Base-by-base conservation (phyloP, 768 basidiomycete genomes). In the Amanita thiersii region DNA sequence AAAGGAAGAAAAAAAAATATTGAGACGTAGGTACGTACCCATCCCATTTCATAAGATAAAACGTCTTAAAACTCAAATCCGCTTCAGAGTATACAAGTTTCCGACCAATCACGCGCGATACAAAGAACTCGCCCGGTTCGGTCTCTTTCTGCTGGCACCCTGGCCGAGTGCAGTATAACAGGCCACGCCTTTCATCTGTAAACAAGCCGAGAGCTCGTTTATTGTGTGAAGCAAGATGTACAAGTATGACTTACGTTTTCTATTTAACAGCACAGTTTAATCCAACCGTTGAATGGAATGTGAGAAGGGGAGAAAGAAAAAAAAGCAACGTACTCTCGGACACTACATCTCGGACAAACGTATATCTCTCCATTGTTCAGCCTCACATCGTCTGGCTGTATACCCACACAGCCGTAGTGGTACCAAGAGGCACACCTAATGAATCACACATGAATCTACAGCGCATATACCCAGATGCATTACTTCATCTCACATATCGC, bases 361-460 rank as follows among this genome's bases (percentile, higher is more conserved):
- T 70, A 75, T 21, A 50, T 44, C 8, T 52, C 55, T 0, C 23
- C 47, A 4, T 48, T 48, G 26, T 57, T 54, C 20, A 70, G 43
- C n/a, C 70, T 58, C 1, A 52, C 41, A 46, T 77, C 73, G 0
- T 50, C 54, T 2, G 53, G 32, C 9, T 36, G 41, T 28, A 75
- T 55, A 11, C 65, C 73, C 19, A 67, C 65, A 43, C 75, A 77
- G 4, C 69, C 75, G 41, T 66, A 70, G 41, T 77, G 75, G 42
- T 70, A 75, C 75, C 74, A 73, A 41, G 47, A 35, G 1, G 59
- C 54, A 40, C 70, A 73, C 4, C 70, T 72, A 21, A 18, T 3
- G 20, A 37, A 29, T 31, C 10, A 35, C 10, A 5, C 17, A 26
- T 21, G 5, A 24, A 8, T n/a, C n/a, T n/a, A 29, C 26, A 23